These are phyloP conservation scores for Teratosphaeria pseudoeucalypti DNA, from an alignment of 2,329 filamentous ascomycete species.

Conservation along the genomic window DNA sequence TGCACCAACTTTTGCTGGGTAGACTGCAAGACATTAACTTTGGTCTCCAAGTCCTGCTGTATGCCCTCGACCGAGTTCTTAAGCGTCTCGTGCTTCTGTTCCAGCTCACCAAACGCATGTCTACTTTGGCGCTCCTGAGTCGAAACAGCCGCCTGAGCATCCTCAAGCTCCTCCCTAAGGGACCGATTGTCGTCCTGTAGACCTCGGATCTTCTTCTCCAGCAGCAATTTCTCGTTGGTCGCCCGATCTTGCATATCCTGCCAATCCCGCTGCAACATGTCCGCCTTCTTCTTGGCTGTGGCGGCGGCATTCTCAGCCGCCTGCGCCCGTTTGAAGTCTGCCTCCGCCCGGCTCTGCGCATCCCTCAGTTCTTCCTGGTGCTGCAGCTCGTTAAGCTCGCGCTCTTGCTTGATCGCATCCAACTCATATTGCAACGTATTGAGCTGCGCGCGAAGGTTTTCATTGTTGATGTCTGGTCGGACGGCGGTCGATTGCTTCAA, in stretches of 20 bases:
- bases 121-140: conserved; percentile 57
- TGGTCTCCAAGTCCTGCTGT: conserved; percentile 47
- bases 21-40: conserved; percentile 47
- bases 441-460: conserved; percentile 80
- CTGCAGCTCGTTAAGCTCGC: conserved; percentile 65
- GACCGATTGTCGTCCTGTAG: conserved; percentile 61
- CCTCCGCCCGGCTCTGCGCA: conserved; percentile 67
- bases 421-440: conserved; percentile 82
- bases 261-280: conserved; percentile 43
- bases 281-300: conserved; percentile 44
- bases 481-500: conserved; percentile 31
- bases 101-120: conserved; percentile 49
- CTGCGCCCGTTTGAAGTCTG: conserved; percentile 62
- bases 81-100: conserved; percentile 48
- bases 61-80: conserved; percentile 47
- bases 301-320: conserved; percentile 43
- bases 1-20: conserved; percentile 58
- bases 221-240: conserved; percentile 44
- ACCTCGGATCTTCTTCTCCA: conserved; percentile 46
- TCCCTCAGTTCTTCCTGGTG: conserved; percentile 79
- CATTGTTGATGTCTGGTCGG: conserved; percentile 41
- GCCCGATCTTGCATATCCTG: conserved; percentile 44
- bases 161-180: conserved; percentile 72
- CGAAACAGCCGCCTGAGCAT: conserved; percentile 64
- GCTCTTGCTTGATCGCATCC: conserved; percentile 77